Evolutionary conservation across 768 basidiomycete species (phyloP).

Genomic region (Crepidotus variabilis): DNA sequence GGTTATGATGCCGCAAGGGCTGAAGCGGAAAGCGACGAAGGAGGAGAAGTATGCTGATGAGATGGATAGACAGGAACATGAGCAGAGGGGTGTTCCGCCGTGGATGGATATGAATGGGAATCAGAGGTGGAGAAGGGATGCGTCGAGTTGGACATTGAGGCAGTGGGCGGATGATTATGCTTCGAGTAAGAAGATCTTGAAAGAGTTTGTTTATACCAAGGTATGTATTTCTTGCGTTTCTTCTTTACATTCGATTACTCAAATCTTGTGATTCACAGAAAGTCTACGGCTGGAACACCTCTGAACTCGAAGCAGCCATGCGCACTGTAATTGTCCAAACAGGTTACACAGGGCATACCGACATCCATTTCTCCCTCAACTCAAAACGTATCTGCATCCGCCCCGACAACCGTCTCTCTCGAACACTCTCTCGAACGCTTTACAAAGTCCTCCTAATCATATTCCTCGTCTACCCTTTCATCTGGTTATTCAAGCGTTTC

Average conservation of each 20-base stretch:
- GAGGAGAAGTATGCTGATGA: slow-evolving; percentile 30
- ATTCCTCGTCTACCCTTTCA: slow-evolving; percentile 70
- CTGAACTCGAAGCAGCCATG: slow-evolving; percentile 33
- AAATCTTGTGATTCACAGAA: slow-evolving; percentile 21
- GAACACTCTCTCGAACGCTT: slow-evolving; percentile 64
- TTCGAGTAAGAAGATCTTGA: slow-evolving; percentile 61
- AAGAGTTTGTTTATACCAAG: slow-evolving; percentile 77
- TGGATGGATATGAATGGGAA: slow-evolving; percentile 12
- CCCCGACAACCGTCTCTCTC: slow-evolving; percentile 62
- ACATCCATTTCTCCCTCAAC: slow-evolving; percentile 46
- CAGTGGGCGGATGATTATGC: slow-evolving; percentile 87
- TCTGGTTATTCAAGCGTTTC: slow-evolving; percentile 78
- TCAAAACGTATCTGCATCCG: slow-evolving; percentile 59
- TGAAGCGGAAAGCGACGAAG: slow-evolving; percentile 34
- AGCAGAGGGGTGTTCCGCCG: slow-evolving; percentile 18
- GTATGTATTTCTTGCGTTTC: slow-evolving; percentile 29
- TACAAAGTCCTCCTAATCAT: slow-evolving; percentile 29
- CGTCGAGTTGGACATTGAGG: slow-evolving; percentile 40
- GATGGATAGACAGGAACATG: slow-evolving; percentile 23
- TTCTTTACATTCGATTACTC: neutral
- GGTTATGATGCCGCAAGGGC: slow-evolving; percentile 23
- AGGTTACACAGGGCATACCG: slow-evolving; percentile 41
- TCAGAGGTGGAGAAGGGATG: slow-evolving; percentile 20
- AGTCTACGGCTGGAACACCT: slow-evolving; percentile 46
- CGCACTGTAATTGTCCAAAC: slow-evolving; percentile 39